Conservation (phyloP, 768 basidiomycete species). For the Boletus edulis region DNA sequence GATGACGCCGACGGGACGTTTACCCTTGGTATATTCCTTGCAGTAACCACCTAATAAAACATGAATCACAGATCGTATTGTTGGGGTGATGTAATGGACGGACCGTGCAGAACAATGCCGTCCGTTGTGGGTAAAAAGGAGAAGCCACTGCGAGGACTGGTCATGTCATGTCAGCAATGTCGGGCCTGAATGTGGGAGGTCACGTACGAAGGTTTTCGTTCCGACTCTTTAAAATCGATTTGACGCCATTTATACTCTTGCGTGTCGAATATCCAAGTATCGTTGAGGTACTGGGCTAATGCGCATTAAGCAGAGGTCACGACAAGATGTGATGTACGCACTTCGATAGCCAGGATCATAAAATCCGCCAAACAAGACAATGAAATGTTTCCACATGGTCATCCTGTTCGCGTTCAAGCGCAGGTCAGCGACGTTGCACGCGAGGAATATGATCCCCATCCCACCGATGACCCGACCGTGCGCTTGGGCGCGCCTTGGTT, state of each 20-base stretch:
- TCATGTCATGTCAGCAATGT: not conserved
- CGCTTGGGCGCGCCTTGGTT: conserved; percentile 75
- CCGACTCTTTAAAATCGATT: conserved; percentile 68
- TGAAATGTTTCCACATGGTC: conserved; percentile 86
- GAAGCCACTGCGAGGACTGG: conserved; percentile 76
- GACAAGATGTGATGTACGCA: conserved; percentile 22
- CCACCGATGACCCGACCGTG: conserved; percentile 80
- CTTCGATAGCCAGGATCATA: conserved; percentile 84
- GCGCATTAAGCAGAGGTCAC: not conserved
- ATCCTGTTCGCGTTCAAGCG: conserved; percentile 46
- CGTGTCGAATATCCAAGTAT: conserved; percentile 83
- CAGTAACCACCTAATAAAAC: conserved; percentile 74
- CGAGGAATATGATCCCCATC: not conserved
- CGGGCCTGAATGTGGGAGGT: not conserved
- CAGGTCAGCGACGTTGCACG: not conserved
- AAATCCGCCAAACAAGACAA: conserved; percentile 89
- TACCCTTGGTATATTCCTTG: conserved; percentile 86
- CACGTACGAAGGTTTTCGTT: conserved; percentile 68
- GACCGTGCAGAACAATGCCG: conserved; percentile 79
- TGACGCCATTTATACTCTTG: conserved; percentile 86
- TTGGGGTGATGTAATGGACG: not conserved
- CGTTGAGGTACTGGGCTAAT: conserved; percentile 76
- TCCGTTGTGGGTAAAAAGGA: conserved; percentile 78
- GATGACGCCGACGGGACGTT: conserved; percentile 81
- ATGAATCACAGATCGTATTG: not conserved